Evolutionary conservation across 352 stramenopile genomes (phyloP), one percentile per base, ranked within the genome.

Genomic region (Lagenidium giganteum): DNA sequence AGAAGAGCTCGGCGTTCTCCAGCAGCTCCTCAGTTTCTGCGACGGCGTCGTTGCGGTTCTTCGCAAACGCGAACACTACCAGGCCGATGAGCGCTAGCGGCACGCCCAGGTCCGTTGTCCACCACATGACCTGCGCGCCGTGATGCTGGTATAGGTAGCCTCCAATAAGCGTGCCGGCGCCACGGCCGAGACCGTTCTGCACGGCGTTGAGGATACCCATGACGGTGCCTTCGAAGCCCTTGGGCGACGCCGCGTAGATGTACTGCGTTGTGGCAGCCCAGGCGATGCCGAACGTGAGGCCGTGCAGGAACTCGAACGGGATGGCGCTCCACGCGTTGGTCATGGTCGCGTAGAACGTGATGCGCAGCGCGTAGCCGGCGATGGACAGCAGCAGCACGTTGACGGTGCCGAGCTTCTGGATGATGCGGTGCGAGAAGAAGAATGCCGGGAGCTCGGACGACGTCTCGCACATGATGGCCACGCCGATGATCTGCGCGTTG

Each of bases 181-280:
- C 76, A n/a, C 76, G 74, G 0, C 65, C 80, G 5, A 88, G 48
- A 2, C 80, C 80, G 32, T 85, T 88, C 53, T 89, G 80, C 28
- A 88, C 66, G 2, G 72, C 74, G 40, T 85, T 88, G 25, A 92
- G 57, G 20, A 92, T 50, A 0, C 80, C 80, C 67, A 92, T 87
- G 44, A 92, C 64, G 3, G 77, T 88, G 23, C 77, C 74, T 44
- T 89, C 56, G 14, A 57, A 75, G 14, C 80, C 80, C 11, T 56
- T 48, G 29, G 77, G 80, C 23, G 80, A 58, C 1, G 72, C 61
- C 26, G 64, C 54, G 56, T 88, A 92, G 3, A 89, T 55, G 52
- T 92, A 92, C 53, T 88, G 70, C 13, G 80, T 89, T 40, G 61
- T 75, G 5, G 77, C 75, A 5, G 80, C 77, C 80, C 74, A 89